Percentiles rank a stretch among this genome's conserved stretches.
These are phyloP conservation scores for Hordeum pubiflorum DNA, from an alignment of 202 grass and related monocot species.

Conservation along the genomic window DNA sequence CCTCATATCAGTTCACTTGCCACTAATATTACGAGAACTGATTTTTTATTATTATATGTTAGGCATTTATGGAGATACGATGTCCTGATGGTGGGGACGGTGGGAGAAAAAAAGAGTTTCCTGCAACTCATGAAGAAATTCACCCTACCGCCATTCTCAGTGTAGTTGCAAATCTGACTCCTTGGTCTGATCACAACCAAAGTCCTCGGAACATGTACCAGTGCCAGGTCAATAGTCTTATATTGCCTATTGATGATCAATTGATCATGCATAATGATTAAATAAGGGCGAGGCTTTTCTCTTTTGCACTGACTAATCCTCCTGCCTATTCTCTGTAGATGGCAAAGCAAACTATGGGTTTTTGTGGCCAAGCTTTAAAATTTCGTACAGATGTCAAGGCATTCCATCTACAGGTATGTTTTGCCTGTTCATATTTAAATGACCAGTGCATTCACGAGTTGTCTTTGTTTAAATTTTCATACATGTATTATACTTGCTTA, in stretches of 20 bases:
- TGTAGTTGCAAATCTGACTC: constrained; percentile 94
- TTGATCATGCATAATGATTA: constrained; percentile 16
- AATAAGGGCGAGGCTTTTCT: not conserved
- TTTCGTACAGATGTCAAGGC: constrained; percentile 80
- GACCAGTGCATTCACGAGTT: constrained; percentile 6
- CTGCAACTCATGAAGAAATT: constrained; percentile 93
- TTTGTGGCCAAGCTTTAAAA: constrained; percentile 77
- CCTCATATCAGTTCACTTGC: constrained; percentile 10
- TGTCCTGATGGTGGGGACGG: constrained; percentile 88
- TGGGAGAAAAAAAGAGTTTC: constrained; percentile 62
- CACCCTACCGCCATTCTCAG: constrained; percentile 89
- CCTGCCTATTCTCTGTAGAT: constrained; percentile 43
- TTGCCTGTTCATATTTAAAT: constrained; percentile 14
- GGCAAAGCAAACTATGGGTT: constrained; percentile 98
- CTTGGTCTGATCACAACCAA: constrained; percentile 98
- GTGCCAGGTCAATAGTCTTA: constrained; percentile 58
- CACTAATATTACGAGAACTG: constrained; percentile 5
- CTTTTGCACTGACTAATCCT: constrained; percentile 5
- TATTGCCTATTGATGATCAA: constrained; percentile 16
- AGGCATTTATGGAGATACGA: constrained; percentile 98
- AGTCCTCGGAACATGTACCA: constrained; percentile 99
- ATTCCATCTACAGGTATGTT: constrained; percentile 89
- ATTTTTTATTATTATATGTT: constrained; percentile 23
- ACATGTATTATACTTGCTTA: constrained; percentile 19
- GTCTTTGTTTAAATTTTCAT: constrained; percentile 1